These are phyloP conservation scores for Holtermanniella nyarrowii DNA, from an alignment of 768 basidiomycete species.

Conservation along the genomic window DNA sequence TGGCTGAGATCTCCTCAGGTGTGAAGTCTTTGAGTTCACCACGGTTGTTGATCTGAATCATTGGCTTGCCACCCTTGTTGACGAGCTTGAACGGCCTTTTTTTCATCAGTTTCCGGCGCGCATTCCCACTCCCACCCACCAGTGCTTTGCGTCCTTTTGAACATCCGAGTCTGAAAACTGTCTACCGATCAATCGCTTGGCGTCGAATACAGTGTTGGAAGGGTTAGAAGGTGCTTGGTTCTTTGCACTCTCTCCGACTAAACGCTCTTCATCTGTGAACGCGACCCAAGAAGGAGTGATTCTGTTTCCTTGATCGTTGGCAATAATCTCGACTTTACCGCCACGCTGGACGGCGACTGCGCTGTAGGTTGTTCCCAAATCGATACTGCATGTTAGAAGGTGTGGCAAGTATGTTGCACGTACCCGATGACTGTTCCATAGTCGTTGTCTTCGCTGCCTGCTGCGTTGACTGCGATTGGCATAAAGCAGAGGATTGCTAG, in stretches of 20 bases:
- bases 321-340: slow-evolving; percentile 79
- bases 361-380: slow-evolving; percentile 92
- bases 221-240: slow-evolving; percentile 91
- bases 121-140: slow-evolving; percentile 9
- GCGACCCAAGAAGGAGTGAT: slow-evolving; percentile 82
- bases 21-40: slow-evolving; percentile 49
- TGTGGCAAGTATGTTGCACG: slow-evolving; percentile 10
- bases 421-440: slow-evolving; percentile 76
- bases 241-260: slow-evolving; percentile 90
- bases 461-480: slow-evolving; percentile 59
- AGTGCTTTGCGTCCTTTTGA: slow-evolving; percentile 47
- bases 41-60: slow-evolving; percentile 49
- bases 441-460: slow-evolving; percentile 53
- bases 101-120: not conserved
- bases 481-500: slow-evolving; percentile 63
- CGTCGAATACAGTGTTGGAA: slow-evolving; percentile 88
- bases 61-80: slow-evolving; percentile 41
- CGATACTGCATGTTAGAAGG: slow-evolving; percentile 41
- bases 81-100: slow-evolving; percentile 43
- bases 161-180: slow-evolving; percentile 57
- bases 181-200: slow-evolving; percentile 89
- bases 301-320: slow-evolving; percentile 80
- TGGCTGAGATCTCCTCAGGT: slow-evolving; percentile 61
- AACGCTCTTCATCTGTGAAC: slow-evolving; percentile 69
- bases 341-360: slow-evolving; percentile 86